phyloP scores from a whole-genome alignment of 768 basidiomycete species.

The Trametes cinnabarina region DNA sequence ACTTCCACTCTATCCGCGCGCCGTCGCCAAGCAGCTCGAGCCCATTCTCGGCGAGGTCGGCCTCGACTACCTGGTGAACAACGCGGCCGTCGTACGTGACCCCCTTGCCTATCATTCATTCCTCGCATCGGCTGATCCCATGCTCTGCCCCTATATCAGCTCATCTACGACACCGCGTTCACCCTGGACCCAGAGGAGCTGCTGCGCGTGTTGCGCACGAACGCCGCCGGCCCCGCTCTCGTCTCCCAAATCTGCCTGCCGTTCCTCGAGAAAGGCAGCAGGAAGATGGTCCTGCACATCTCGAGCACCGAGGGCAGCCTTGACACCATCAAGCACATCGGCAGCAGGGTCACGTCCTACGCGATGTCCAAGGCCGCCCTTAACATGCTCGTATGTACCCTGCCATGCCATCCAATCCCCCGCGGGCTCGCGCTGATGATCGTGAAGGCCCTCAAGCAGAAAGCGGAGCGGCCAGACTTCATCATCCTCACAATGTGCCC shows the following conservation, averaged over 20 bases:
- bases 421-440: background rate
- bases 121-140: too few species aligned
- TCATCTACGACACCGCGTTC: slow-evolving; percentile 29
- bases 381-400: slow-evolving; percentile 38
- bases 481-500: slow-evolving; percentile 10
- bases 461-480: slow-evolving; percentile 10
- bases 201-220: slow-evolving; percentile 27
- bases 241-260: slow-evolving; percentile 33
- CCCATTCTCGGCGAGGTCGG: slow-evolving; percentile 29
- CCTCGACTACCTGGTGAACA: slow-evolving; percentile 40
- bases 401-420: background rate
- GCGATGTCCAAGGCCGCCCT: slow-evolving; percentile 37
- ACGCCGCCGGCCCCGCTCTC: slow-evolving; percentile 38
- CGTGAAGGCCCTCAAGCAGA: slow-evolving; percentile 15
- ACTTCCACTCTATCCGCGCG: slow-evolving; percentile 26
- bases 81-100: slow-evolving; percentile 31
- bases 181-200: slow-evolving; percentile 26
- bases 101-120: background rate
- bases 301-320: slow-evolving; percentile 27
- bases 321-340: slow-evolving; percentile 23
- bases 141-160: background rate
- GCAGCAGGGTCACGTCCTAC: slow-evolving; percentile 29
- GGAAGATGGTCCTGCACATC: slow-evolving; percentile 35
- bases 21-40: slow-evolving; percentile 23
- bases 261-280: slow-evolving; percentile 31